phyloP scores from a whole-genome alignment of 2,329 filamentous ascomycete species.

The Botryotinia narcissicola region DNA sequence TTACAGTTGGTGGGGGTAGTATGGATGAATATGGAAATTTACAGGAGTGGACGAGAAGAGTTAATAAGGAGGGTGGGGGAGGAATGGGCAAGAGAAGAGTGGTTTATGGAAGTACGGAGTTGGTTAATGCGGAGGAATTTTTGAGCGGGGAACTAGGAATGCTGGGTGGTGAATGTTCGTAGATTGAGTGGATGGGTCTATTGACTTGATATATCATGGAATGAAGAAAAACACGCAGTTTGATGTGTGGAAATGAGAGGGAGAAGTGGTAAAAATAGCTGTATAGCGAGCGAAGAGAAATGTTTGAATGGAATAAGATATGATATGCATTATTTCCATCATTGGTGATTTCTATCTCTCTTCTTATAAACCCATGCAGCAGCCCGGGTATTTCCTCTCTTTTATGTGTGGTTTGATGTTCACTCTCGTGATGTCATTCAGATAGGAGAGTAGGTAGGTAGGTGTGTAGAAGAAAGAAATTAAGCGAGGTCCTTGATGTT shows the following conservation, averaged over 20 bases:
- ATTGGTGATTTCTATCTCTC: too few species aligned
- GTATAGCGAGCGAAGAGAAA: background rate
- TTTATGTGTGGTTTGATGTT: background rate
- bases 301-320: background rate
- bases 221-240: background rate
- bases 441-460: too few species aligned
- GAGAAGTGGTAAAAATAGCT: background rate
- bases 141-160: conserved; percentile 62
- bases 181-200: background rate
- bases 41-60: conserved; percentile 86
- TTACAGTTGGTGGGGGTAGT: conserved; percentile 90
- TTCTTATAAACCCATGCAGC: too few species aligned
- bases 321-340: background rate
- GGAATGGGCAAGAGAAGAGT: conserved; percentile 73
- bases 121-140: conserved; percentile 68
- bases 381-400: background rate
- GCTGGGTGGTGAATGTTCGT: conserved; percentile 52
- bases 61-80: conserved; percentile 49
- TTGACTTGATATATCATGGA: background rate
- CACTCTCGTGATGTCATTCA: too few species aligned
- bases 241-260: background rate
- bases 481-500: too few species aligned
- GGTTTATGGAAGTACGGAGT: conserved; percentile 90
- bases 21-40: conserved; percentile 99
- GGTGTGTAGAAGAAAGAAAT: too few species aligned